Conservation (phyloP, 2,329 filamentous ascomycete species). For the Pseudocercospora eumusae region DNA sequence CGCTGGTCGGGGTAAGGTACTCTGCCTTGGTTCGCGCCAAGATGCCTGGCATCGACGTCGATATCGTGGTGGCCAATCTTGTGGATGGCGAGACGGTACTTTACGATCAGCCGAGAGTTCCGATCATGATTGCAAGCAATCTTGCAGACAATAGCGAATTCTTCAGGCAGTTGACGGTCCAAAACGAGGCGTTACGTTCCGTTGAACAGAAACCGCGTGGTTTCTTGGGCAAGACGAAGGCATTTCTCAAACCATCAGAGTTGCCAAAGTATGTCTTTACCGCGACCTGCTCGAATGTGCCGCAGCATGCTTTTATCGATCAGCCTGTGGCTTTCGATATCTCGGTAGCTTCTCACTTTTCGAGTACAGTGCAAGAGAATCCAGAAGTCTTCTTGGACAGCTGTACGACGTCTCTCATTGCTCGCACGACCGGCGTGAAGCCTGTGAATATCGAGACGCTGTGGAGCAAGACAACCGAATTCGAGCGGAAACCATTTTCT, state of each 20-base stretch:
- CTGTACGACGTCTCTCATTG: slow-evolving; percentile 22
- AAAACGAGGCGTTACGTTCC: slow-evolving; percentile 14
- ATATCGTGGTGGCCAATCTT: slow-evolving; percentile 12
- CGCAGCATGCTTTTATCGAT: slow-evolving; percentile 20
- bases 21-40: slow-evolving; percentile 7
- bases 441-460: slow-evolving; percentile 18
- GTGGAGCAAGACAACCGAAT: slow-evolving; percentile 14
- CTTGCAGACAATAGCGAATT: slow-evolving; percentile 9
- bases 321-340: slow-evolving; percentile 19
- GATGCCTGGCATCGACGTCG: slow-evolving; percentile 24
- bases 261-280: slow-evolving; percentile 21
- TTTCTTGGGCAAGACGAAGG: slow-evolving; percentile 22
- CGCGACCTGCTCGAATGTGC: slow-evolving; percentile 9
- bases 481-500: slow-evolving; percentile 19
- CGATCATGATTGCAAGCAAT: slow-evolving; percentile 14
- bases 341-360: slow-evolving; percentile 10
- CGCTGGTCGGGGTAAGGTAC: slow-evolving; percentile 15
- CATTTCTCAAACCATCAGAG: slow-evolving; percentile 17
- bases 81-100: slow-evolving; percentile 10
- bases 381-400: slow-evolving; percentile 23
- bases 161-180: slow-evolving; percentile 16
- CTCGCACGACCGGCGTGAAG: slow-evolving; percentile 20
- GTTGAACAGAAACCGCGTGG: slow-evolving; percentile 17
- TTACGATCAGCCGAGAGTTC: slow-evolving; percentile 25
- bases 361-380: slow-evolving; percentile 8